A percentile compares a stretch with the other conserved stretches of the same genome.
phyloP scores from a whole-genome alignment of 805 yeast species.

The Zygotorulaspora florentina region DNA sequence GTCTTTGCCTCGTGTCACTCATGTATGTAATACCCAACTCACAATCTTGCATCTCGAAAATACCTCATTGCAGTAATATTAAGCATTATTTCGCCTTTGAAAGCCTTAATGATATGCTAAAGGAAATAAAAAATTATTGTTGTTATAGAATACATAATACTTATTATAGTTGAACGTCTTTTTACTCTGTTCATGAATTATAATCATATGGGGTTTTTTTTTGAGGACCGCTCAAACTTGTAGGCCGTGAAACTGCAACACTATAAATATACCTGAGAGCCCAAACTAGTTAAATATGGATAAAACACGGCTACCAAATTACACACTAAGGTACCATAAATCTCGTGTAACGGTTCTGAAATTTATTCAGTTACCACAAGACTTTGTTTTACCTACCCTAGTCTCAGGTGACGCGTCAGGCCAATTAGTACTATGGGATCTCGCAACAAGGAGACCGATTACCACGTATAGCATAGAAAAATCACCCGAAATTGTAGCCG shows the following conservation, averaged over 20 bases:
- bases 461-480: constrained; percentile 6
- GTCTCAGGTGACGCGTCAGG: constrained; percentile 31
- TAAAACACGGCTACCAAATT: constrained; percentile 11
- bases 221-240: too few species aligned
- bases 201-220: too few species aligned
- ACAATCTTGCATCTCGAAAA: constrained; percentile 1
- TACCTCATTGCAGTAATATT: background rate
- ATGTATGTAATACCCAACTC: background rate
- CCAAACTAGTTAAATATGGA: background rate
- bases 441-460: constrained; percentile 28
- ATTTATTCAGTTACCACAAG: constrained; percentile 3
- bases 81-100: background rate
- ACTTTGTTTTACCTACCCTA: constrained; percentile 13
- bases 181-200: too few species aligned
- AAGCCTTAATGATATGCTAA: background rate
- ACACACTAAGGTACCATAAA: constrained; percentile 22
- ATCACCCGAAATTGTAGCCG: constrained; percentile 17
- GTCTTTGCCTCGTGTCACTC: background rate
- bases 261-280: too few species aligned
- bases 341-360: constrained; percentile 17
- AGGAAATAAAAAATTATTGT: too few species aligned
- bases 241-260: too few species aligned
- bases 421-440: constrained; percentile 25
- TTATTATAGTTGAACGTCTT: too few species aligned
- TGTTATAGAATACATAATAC: too few species aligned